Evolutionary conservation across 169 alveolate species (phyloP), one percentile per base, ranked within the genome.

Genomic region (Cystoisospora suis): DNA sequence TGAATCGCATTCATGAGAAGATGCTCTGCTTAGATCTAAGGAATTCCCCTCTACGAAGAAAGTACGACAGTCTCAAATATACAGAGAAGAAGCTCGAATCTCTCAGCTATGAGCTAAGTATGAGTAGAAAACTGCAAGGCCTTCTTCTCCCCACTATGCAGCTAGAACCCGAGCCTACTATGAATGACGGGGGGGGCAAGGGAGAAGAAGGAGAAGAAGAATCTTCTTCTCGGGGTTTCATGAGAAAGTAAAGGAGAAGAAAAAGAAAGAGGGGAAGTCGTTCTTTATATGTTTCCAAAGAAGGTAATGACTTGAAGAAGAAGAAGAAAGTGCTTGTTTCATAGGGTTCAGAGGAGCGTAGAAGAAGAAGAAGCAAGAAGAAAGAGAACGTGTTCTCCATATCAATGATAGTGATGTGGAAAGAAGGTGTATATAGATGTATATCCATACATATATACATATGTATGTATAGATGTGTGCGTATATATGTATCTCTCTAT

Each of bases 61-160:
- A 85, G 44, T 85, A 44, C 27, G 90, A 85, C 69, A 44, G 83
- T 49, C 70, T 85, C 42, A 85, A 85, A 83, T 85, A 85, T 70
- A 61, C 90, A 4, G 65, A 61, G 49, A 85, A 85, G 79, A 81
- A 47, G 49, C 75, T 81, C 36, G 88, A 81, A 53, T 15, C 88
- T 2, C 75, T 81, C 46, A 27, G 58, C 34, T 81, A 81, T 75
- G 88, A 81, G n/a, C 72, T 81, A 34, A 27, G 29, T 15, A 36
- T 81, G 75, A 75, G 59, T 12, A 3, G 3, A 32, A 45, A 32
- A 70, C 34, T 81, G 5, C 7, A 29, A 3, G 75, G 75, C 88
- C 0, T 81, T 36, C 0, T 44, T 23, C 88, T 49, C 38, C 53
- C 88, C 2, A 53, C 88, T n/a, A 49, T 49, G 88, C 34, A 5